Evolutionary conservation across 306 rosid genomes (phyloP), one percentile per base, ranked within the genome.

Genomic region (Canavalia ensiformis): DNA sequence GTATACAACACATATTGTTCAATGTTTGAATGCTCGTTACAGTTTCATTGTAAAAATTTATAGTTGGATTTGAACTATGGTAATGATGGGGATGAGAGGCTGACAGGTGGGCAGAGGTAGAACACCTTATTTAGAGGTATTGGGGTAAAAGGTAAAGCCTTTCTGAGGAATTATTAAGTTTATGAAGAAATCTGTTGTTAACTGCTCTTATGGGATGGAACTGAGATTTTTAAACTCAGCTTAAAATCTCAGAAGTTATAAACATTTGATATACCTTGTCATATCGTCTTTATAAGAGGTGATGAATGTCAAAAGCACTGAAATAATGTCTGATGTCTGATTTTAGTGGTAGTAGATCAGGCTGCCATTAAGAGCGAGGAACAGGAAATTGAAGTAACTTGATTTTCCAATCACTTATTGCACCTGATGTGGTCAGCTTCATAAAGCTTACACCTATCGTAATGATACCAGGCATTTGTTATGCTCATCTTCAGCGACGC

Each of bases 31-130:
- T 37, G 49, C 63, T 68, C 12, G 7, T 44, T 44, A 50, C 55
- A 8, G 3, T 54, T 42, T 54, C 66, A 33, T 68, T 8, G 64
- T 28, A 30, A 30, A 28, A 8, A 51, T 5, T 45, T 8, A 5
- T 45, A 4, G 1, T 45, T 45, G 49, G 41, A 4, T 37, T 37
- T 37, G 41, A 37, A 37, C 67, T 54, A 12, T 70, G 12, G 73
- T 67, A 62, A 80, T 62, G 11, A 29, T 31, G 44, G 28, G 33
- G 52, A 11, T 78, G 41, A 18, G 54, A 5, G 42, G 73, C 75
- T 44, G 34, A 30, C 57, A 29, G 34, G 66, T 39, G 47, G 34
- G 34, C 25, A 42, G 68, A 58, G 25, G 8, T 25, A 3, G 33
- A 67, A 37, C 25, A 12, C 18, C 18, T 5, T 59, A 59, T 9